Base-by-base conservation (phyloP, 768 basidiomycete species). In the Macrolepiota dolichaula region DNA sequence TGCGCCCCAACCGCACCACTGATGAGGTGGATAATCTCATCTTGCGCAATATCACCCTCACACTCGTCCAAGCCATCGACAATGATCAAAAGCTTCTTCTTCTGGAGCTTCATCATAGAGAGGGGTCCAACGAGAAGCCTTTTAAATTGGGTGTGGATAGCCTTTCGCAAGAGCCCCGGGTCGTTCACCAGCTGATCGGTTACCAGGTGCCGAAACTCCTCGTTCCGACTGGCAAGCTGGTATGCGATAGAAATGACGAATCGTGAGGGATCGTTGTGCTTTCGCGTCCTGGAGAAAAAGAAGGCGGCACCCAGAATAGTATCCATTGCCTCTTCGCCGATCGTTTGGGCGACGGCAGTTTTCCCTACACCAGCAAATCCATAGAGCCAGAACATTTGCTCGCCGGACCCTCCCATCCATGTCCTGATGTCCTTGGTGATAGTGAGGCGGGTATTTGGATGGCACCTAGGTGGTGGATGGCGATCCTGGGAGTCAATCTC, bases 331-430 rank as follows among this genome's bases (percentile, higher is more conserved):
- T 37, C 10, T 15, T 51, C 46, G 22, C 57, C 57, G 10, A 58
- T 37, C 1, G 57, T 58, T 35, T 58, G 51, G 1, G 57, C 50
- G 6, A 59, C 56, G 7, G 62, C 51, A 3, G 62, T 53, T 46
- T 63, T 63, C 2, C 61, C 61, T 0, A 55, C 46, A 24, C 61
- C 61, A 9, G 61, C 55, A 17, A 50, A 49, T 13, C 61, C 61
- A 46, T 11, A 56, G 17, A 62, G 5, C 61, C 61, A 62, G 17
- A 62, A 51, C 6, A 49, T 38, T 3, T 42, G n/a, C 36, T 25
- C 29, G 29, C 29, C 29, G 29, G 29, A 32, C 7, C 29, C 29
- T 7, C 29, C 29, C 29, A 32, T 32, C 29, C 29, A 32, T 7
- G 7, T 3, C 29, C 7, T 32, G 29, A 32, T 32, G 29, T 32